These are phyloP conservation scores for Arabidopsis lyrata DNA, from an alignment of 441 rosid genomes.

Conservation along the genomic window DNA sequence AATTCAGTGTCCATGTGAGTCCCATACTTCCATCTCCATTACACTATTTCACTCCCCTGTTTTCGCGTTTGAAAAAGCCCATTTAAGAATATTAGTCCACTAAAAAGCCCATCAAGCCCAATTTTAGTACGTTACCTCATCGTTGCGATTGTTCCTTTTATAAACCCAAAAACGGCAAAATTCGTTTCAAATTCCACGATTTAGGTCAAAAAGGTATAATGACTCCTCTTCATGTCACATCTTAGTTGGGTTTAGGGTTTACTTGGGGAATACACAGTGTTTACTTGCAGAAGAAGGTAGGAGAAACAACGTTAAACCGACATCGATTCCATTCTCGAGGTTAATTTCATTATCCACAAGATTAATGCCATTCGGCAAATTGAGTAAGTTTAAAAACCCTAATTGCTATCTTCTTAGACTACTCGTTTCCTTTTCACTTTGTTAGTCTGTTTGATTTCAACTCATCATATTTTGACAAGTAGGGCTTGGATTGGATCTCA, in stretches of 20 bases:
- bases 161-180: not conserved
- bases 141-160: not conserved
- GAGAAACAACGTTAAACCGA: no score
- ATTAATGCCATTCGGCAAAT: no score
- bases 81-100: not conserved
- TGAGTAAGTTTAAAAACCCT: no score
- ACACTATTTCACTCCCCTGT: not conserved
- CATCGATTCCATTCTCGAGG: no score
- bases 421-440: no score
- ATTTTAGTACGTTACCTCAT: not conserved
- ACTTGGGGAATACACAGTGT: not conserved
- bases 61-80: not conserved
- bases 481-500: no score
- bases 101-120: conserved; percentile 3
- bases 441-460: no score
- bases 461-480: no score
- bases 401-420: no score
- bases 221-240: not conserved
- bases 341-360: no score
- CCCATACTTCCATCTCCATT: not conserved
- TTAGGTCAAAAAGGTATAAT: not conserved
- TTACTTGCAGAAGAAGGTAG: not conserved
- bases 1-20: not conserved
- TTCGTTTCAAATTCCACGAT: not conserved
- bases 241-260: not conserved